These are phyloP conservation scores for Saprolegnia parasitica DNA, from an alignment of 352 stramenopile species.

Conservation along the genomic window DNA sequence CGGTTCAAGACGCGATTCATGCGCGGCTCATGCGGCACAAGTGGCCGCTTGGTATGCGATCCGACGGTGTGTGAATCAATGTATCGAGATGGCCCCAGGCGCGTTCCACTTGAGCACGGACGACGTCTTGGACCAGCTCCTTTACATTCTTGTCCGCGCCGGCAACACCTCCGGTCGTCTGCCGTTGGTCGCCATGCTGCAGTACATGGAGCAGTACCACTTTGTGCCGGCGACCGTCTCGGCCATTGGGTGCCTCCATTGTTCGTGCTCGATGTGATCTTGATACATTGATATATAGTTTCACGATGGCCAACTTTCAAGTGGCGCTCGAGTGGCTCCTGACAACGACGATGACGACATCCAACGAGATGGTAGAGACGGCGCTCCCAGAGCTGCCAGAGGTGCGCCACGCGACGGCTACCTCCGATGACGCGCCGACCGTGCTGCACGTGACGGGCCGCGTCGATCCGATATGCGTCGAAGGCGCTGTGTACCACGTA, in stretches of 20 bases:
- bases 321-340: constrained; percentile 70
- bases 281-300: constrained; percentile 30
- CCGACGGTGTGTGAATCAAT: neutral
- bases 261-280: neutral
- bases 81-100: constrained; percentile 31
- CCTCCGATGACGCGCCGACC: neutral
- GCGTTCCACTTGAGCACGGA: constrained; percentile 63
- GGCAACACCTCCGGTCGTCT: constrained; percentile 39
- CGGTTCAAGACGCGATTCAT: constrained; percentile 51
- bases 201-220: constrained; percentile 73
- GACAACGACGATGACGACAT: neutral
- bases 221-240: constrained; percentile 83
- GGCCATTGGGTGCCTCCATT: constrained; percentile 38
- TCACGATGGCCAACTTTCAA: constrained; percentile 76
- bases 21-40: constrained; percentile 49
- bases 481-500: neutral
- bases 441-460: neutral
- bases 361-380: neutral
- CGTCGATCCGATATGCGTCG: neutral
- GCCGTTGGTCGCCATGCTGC: constrained; percentile 50
- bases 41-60: constrained; percentile 44
- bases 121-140: constrained; percentile 72
- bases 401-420: neutral
- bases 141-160: constrained; percentile 60
- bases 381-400: neutral